Conservation (phyloP, 2,329 filamentous ascomycete genomes). For the Triangularia verruculosa region DNA sequence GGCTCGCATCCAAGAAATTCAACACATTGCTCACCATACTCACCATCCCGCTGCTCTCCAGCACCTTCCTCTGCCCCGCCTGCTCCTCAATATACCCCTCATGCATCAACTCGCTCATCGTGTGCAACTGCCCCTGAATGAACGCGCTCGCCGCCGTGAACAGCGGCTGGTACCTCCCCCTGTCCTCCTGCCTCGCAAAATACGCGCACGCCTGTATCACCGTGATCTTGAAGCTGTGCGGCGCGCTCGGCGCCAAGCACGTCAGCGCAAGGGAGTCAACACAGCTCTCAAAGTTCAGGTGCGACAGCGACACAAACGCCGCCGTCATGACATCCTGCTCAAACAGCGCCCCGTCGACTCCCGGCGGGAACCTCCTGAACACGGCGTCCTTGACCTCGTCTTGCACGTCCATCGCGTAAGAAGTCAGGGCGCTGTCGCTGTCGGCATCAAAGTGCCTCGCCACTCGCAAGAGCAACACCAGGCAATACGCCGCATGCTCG, state of each 20-base stretch:
- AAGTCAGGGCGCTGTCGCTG: constrained; percentile 61
- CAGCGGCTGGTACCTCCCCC: constrained; percentile 51
- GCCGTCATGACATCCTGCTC: constrained; percentile 65
- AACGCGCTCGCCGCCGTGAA: constrained; percentile 56
- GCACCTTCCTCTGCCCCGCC: constrained; percentile 39
- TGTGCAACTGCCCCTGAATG: constrained; percentile 54
- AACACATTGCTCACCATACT: constrained; percentile 52
- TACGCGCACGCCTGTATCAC: constrained; percentile 61
- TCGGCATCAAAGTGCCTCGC: constrained; percentile 63
- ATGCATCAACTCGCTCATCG: constrained; percentile 38
- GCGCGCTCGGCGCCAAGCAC: constrained; percentile 56
- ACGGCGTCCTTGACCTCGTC: constrained; percentile 65
- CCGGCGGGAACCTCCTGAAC: constrained; percentile 52
- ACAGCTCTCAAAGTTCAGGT: constrained; percentile 58
- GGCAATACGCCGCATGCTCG: constrained; percentile 64
- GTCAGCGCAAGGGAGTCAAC: constrained; percentile 54
- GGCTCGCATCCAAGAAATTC: constrained; percentile 55
- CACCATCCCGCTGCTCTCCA: constrained; percentile 39
- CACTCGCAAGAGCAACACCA: constrained; percentile 60
- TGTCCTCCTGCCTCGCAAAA: constrained; percentile 53
- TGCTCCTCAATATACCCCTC: constrained; percentile 40
- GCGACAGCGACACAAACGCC: constrained; percentile 61
- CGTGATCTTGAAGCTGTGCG: constrained; percentile 59
- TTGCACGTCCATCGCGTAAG: constrained; percentile 67
- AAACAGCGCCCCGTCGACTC: constrained; percentile 49